Evolutionary conservation across 2,329 filamentous ascomycete genomes (phyloP).

Genomic region (Didymella segeticola): DNA sequence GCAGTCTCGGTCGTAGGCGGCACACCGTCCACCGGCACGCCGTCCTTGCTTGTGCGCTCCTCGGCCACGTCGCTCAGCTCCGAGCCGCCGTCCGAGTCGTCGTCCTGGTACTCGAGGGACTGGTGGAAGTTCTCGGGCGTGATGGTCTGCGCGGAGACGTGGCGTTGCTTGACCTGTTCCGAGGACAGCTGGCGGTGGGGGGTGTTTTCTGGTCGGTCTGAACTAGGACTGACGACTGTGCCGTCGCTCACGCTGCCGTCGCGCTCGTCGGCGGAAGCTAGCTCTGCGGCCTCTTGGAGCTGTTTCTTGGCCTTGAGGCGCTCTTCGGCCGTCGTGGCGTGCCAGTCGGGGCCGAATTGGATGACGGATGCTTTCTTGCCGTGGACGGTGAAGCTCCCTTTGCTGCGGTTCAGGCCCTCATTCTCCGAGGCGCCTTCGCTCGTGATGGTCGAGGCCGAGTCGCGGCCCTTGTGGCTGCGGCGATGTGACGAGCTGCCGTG

Average conservation of each 20-base stretch:
- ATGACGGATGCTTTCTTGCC: constrained; percentile 98
- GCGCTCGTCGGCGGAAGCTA: constrained; percentile 33
- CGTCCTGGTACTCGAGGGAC: constrained; percentile 29
- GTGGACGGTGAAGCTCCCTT: constrained; percentile 93
- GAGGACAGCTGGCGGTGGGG: constrained; percentile 30
- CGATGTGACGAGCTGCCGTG: constrained; percentile 69
- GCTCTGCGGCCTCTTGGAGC: constrained; percentile 42
- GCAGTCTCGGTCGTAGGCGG: not conserved
- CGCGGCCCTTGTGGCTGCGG: constrained; percentile 77
- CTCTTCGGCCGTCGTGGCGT: constrained; percentile 59
- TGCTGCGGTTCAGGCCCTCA: constrained; percentile 76
- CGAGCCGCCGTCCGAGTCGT: constrained; percentile 33
- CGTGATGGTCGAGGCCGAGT: constrained; percentile 68
- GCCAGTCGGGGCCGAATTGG: constrained; percentile 92
- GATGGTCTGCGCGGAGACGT: constrained; percentile 46
- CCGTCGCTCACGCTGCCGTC: constrained; percentile 36
- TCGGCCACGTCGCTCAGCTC: constrained; percentile 47
- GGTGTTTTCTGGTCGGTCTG: constrained; percentile 29
- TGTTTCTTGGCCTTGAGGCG: constrained; percentile 48
- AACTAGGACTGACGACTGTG: constrained; percentile 29
- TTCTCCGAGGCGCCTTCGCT: constrained; percentile 58
- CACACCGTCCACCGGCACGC: not conserved
- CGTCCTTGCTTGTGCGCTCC: constrained; percentile 23
- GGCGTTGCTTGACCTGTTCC: constrained; percentile 44
- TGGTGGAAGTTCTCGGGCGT: constrained; percentile 39